Evolutionary conservation across 257 asterid genomes (phyloP).

Genomic region (Sherardia arvensis): DNA sequence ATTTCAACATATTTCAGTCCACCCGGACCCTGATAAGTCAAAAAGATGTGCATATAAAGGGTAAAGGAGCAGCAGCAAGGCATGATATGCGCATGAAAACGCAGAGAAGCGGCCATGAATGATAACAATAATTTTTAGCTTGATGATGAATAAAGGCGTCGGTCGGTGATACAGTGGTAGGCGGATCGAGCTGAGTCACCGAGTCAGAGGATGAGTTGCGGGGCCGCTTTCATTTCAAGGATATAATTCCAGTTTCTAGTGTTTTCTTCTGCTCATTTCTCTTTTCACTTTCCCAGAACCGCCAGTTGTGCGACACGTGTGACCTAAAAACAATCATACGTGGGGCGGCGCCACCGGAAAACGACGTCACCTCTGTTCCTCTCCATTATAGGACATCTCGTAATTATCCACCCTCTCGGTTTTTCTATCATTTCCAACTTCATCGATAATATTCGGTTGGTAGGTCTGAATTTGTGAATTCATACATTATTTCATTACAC

Average conservation of each 20-base stretch:
- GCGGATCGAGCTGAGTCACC: not conserved
- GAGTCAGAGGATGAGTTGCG: not conserved
- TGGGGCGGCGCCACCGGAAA: constrained; percentile 48
- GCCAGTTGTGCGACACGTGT: constrained; percentile 16
- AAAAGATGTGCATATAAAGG: not conserved
- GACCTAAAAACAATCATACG: constrained; percentile 25
- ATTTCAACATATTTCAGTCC: no score
- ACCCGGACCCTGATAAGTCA: no score
- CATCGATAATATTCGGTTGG: not conserved
- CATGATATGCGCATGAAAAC: not conserved
- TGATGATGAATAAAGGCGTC: not conserved
- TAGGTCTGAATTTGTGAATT: not conserved
- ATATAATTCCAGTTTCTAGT: not conserved
- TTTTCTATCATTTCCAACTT: not conserved
- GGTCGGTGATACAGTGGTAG: not conserved
- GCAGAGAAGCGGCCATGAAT: not conserved
- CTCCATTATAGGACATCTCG: not conserved
- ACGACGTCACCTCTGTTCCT: constrained; percentile 19
- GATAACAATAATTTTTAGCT: not conserved
- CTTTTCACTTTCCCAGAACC: not conserved
- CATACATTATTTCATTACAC: not conserved
- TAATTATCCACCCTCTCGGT: not conserved
- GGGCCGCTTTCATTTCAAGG: not conserved
- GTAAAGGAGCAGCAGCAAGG: not conserved
- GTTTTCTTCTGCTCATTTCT: not conserved